Percentiles rank a stretch among this genome's conserved stretches.
These are phyloP conservation scores for Neonectria magnoliae DNA, from an alignment of 2,329 filamentous ascomycete species.

Conservation along the genomic window DNA sequence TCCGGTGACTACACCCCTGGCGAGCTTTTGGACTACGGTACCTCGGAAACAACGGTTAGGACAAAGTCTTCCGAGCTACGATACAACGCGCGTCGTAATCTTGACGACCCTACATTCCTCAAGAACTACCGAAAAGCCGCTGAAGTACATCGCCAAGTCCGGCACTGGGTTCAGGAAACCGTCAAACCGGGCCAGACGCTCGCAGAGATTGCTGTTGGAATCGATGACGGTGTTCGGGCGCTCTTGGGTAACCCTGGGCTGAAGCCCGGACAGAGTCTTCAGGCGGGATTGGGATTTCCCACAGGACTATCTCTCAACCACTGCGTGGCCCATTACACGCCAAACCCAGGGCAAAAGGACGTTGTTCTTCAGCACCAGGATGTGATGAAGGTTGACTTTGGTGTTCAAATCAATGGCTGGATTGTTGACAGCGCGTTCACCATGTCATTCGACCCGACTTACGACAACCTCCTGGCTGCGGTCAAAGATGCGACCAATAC, in stretches of 20 bases:
- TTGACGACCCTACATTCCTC: conserved; percentile 59
- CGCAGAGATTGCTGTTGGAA: conserved; percentile 81
- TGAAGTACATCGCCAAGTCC: conserved; percentile 83
- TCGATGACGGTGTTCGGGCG: conserved; percentile 80
- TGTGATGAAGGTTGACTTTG: conserved; percentile 82
- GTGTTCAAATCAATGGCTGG: conserved; percentile 78
- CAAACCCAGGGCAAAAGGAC: conserved; percentile 80
- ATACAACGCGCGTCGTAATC: conserved; percentile 41
- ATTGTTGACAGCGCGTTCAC: conserved; percentile 85
- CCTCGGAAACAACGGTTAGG: not conserved
- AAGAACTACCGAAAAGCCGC: conserved; percentile 81
- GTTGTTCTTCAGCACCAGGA: conserved; percentile 73
- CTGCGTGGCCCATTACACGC: conserved; percentile 83
- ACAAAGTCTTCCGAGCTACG: not conserved
- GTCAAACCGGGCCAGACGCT: conserved; percentile 82
- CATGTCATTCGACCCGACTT: conserved; percentile 75
- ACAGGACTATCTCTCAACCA: conserved; percentile 84
- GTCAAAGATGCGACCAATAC: conserved; percentile 83
- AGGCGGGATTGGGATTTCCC: conserved; percentile 83
- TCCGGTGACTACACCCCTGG: not conserved
- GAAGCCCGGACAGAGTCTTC: conserved; percentile 77
- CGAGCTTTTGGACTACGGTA: not conserved
- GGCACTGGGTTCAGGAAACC: conserved; percentile 79
- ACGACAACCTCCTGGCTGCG: conserved; percentile 76
- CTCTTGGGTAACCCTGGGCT: conserved; percentile 78